These are phyloP conservation scores for Apophysomyces variabilis DNA, from an alignment of 371 early-diverging fungal genomes.

Conservation along the genomic window DNA sequence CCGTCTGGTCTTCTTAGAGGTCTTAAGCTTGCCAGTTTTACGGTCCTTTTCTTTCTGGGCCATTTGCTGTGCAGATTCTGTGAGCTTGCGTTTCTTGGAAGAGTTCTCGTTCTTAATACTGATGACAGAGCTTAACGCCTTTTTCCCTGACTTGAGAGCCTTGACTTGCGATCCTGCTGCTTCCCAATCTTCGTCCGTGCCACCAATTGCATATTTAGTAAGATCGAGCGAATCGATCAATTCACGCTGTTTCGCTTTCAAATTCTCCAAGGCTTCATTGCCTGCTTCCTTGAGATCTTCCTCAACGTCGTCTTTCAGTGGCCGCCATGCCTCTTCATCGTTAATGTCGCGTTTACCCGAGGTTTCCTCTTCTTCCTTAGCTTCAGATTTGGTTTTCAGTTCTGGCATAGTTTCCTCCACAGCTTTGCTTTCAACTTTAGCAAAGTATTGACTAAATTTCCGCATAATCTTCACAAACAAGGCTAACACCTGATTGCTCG, in stretches of 20 bases:
- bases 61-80: conserved; percentile 53
- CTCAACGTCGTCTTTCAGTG: conserved; percentile 71
- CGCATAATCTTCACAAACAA: conserved; percentile 90
- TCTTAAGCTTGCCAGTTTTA: conserved; percentile 52
- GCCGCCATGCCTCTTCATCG: conserved; percentile 89
- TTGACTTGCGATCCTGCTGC: conserved; percentile 64
- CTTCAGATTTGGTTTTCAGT: conserved; percentile 22
- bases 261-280: conserved; percentile 62
- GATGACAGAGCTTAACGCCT: conserved; percentile 64
- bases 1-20: conserved; percentile 52
- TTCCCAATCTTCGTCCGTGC: conserved; percentile 73
- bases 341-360: conserved; percentile 61
- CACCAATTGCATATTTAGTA: conserved; percentile 75
- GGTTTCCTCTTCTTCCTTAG: conserved; percentile 29
- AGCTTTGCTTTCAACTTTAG: conserved; percentile 57
- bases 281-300: conserved; percentile 87
- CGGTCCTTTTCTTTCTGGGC: conserved; percentile 57
- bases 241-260: conserved; percentile 82
- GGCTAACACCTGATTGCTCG: conserved; percentile 88
- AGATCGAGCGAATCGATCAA: conserved; percentile 83
- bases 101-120: conserved; percentile 78
- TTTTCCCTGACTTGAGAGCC: conserved; percentile 42
- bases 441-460: conserved; percentile 73
- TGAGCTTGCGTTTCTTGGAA: conserved; percentile 65
- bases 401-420: conserved; percentile 39